phyloP scores from a whole-genome alignment of 441 rosid genomes.

The Pelargonium cotyledonis region DNA sequence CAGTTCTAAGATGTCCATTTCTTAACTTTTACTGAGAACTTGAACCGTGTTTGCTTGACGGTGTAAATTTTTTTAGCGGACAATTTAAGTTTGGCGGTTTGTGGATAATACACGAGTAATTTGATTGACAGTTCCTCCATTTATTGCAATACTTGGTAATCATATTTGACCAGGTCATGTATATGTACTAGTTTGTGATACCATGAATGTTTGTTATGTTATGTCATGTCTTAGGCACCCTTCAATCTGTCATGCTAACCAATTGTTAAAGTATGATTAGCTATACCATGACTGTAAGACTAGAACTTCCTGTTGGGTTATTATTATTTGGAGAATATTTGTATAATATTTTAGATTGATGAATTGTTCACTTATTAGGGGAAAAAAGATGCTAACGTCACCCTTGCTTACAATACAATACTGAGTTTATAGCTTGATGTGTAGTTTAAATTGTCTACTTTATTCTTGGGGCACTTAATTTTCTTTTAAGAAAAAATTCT shows the following conservation, averaged over 20 bases:
- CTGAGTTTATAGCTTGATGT: background rate
- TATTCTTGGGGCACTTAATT: background rate
- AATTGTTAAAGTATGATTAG: background rate
- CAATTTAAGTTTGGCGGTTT: background rate
- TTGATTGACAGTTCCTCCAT: background rate
- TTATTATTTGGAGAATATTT: background rate
- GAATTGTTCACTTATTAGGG: too few relatives aligned
- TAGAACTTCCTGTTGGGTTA: background rate
- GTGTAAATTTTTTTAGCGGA: background rate
- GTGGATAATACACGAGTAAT: background rate
- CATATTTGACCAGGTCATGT: background rate
- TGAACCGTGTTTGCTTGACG: background rate
- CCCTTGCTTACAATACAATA: background rate
- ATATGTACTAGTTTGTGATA: background rate
- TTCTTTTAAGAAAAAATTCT: slow-evolving; percentile 5
- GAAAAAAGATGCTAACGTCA: background rate
- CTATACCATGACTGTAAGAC: background rate
- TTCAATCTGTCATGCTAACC: background rate
- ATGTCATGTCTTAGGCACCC: background rate
- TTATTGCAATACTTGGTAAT: background rate
- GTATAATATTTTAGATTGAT: background rate
- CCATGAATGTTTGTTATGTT: background rate
- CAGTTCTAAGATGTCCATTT: background rate
- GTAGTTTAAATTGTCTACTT: background rate
- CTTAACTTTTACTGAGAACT: background rate